Percentiles rank a stretch among this genome's conserved stretches.
phyloP scores from a whole-genome alignment of 129 eudicot genomes.

The Sambucus nigra region DNA sequence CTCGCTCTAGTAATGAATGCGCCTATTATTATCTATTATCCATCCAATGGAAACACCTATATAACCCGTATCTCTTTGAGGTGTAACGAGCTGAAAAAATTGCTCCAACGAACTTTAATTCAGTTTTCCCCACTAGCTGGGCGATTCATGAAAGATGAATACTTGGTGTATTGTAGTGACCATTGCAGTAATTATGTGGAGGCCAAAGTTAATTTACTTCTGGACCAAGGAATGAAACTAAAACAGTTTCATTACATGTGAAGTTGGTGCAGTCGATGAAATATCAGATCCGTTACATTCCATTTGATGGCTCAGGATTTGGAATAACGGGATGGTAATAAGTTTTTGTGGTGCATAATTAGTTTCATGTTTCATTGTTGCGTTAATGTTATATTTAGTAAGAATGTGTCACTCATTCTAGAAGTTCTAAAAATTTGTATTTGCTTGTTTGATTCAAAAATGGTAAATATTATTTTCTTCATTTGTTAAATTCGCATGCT shows the following conservation, averaged over 20 bases:
- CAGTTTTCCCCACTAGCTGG: slow-evolving; percentile 18
- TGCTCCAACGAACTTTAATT: background rate
- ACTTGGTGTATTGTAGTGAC: slow-evolving; percentile 13
- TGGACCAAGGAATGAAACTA: background rate
- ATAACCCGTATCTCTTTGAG: too few species aligned
- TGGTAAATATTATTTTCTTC: too few species aligned
- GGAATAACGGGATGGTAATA: too few species aligned
- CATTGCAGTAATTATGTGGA: slow-evolving; percentile 13
- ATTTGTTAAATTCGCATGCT: too few species aligned
- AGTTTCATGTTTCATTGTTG: too few species aligned
- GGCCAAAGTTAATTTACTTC: slow-evolving; percentile 9
- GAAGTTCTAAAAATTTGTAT: too few species aligned
- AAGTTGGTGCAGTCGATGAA: background rate
- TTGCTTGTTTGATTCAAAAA: too few species aligned
- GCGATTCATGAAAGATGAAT: slow-evolving; percentile 4
- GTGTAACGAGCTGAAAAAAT: slow-evolving; percentile 3
- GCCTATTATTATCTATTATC: slow-evolving; percentile 5
- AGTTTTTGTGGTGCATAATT: too few species aligned
- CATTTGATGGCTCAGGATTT: background rate
- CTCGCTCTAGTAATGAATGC: background rate
- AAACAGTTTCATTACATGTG: slow-evolving; percentile 2
- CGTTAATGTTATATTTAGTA: too few species aligned
- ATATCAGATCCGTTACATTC: background rate
- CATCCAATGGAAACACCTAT: background rate
- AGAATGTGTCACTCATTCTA: too few species aligned